A percentile compares a stretch with the other conserved stretches of the same genome.
phyloP scores from a whole-genome alignment of 2,329 filamentous ascomycete species.

The Pezicula carpinea region DNA sequence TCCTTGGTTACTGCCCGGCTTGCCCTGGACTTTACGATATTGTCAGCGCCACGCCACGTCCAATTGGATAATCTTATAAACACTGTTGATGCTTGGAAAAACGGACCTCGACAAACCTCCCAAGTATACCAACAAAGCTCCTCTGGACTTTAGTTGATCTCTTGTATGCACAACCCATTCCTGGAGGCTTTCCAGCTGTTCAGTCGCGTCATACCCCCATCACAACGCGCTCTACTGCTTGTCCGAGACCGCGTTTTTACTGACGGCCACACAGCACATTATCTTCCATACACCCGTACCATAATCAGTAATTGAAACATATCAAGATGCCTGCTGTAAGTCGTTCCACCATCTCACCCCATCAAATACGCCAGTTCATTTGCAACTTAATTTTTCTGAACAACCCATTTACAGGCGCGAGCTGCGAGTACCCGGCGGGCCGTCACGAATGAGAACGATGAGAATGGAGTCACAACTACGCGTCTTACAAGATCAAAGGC shows the following conservation, averaged over 20 bases:
- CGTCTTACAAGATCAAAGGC: slow-evolving; percentile 92
- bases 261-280: not conserved
- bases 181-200: not conserved
- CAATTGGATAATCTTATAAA: slow-evolving; percentile 9
- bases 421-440: slow-evolving; percentile 63
- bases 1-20: slow-evolving; percentile 14
- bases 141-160: not conserved
- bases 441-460: slow-evolving; percentile 89
- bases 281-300: slow-evolving; percentile 10
- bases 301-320: slow-evolving; percentile 30
- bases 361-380: not conserved
- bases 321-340: slow-evolving; percentile 52
- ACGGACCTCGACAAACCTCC: not conserved
- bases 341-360: slow-evolving; percentile 12
- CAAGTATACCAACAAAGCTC: not conserved
- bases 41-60: slow-evolving; percentile 3
- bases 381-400: slow-evolving; percentile 20
- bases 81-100: slow-evolving; percentile 20
- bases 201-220: slow-evolving; percentile 18
- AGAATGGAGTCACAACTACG: slow-evolving; percentile 68
- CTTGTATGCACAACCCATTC: slow-evolving; percentile 1
- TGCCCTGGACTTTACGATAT: slow-evolving; percentile 4
- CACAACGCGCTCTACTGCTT: slow-evolving; percentile 10
- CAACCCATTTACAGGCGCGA: slow-evolving; percentile 52
- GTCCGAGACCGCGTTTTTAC: slow-evolving; percentile 1